Evolutionary conservation across 2,329 filamentous ascomycete species (phyloP), one percentile per base, ranked within the genome.

Genomic region (Penicillium sp.): DNA sequence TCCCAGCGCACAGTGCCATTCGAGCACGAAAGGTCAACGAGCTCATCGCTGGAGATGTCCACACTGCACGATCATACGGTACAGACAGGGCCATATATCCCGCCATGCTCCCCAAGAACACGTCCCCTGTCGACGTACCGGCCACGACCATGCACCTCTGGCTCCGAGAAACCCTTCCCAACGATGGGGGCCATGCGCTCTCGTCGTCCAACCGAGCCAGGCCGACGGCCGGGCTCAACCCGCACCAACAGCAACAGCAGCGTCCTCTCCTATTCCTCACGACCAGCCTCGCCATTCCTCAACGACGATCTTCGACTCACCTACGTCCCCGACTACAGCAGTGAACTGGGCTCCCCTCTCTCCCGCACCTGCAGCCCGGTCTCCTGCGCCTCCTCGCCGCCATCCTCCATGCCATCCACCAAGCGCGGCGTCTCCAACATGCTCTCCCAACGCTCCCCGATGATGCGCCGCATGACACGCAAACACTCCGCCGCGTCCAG

Each of bases 401-500:
- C 41, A 8, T 49, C 47, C 28, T 23, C 43, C 2, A 57, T 47
- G 48, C 56, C 20, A 51, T 46, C 8, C 34, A 41, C 14, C 33
- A 26, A n/a, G 18, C 55, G 53, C 47, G 60, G 56, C 27, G 42
- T 51, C 10, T 52, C 50, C 9, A 59, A 54, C 30, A 39, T 53
- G 13, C 48, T 56, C 1, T 28, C 39, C 4, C 48, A 50, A 10
- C 51, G 54, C 18, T 52, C 58, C 3, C 54, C 50, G 2, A 52
- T 53, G 15, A 50, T 57, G 38, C 55, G 54, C 4, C 48, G 46
- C 13, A 58, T 56, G 28, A 45, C 59, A 1, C 53, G 60, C 27
- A 57, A 61, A 21, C 53, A 58, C 33, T 58, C 58, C 7, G 47
- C 48, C 0, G 35, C 50, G 0, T 50, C 52, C 4, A 60, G 59